Evolutionary conservation across 345 rosid species (phyloP).

Genomic region (Aurinia saxatilis): DNA sequence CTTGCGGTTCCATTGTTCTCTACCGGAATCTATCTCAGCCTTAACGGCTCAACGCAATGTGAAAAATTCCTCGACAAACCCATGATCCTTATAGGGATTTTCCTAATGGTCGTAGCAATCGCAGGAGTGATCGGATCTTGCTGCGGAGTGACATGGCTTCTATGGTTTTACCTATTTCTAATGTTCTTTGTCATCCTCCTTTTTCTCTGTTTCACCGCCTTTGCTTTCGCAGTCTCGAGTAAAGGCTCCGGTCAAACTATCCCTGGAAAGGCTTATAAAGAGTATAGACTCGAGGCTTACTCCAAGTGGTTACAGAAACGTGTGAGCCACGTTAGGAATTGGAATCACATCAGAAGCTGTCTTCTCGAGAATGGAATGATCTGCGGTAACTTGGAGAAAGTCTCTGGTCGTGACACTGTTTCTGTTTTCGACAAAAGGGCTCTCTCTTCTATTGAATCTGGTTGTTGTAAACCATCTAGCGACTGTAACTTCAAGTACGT

Average conservation of each 20-base stretch:
- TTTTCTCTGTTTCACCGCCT: slow-evolving; percentile 63
- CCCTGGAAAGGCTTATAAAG: slow-evolving; percentile 64
- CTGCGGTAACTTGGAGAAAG: slow-evolving; percentile 31
- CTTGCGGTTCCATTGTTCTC: slow-evolving; percentile 67
- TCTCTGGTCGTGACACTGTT: slow-evolving; percentile 9
- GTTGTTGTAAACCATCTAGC: slow-evolving; percentile 86
- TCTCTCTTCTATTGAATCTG: slow-evolving; percentile 61
- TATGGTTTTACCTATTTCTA: slow-evolving; percentile 72
- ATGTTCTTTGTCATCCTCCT: slow-evolving; percentile 68
- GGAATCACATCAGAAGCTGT: slow-evolving; percentile 68
- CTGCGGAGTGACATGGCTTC: slow-evolving; percentile 67
- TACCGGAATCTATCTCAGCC: slow-evolving; percentile 66
- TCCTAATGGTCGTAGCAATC: slow-evolving; percentile 64
- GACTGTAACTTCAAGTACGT: slow-evolving; percentile 57
- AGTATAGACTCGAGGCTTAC: slow-evolving; percentile 66
- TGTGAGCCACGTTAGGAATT: slow-evolving; percentile 40
- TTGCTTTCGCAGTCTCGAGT: slow-evolving; percentile 70
- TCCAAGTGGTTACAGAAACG: slow-evolving; percentile 67
- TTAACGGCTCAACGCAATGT: slow-evolving; percentile 57
- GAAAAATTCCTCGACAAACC: slow-evolving; percentile 74
- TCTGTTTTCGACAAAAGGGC: slow-evolving; percentile 24
- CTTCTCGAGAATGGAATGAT: slow-evolving; percentile 44
- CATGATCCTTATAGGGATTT: slow-evolving; percentile 59
- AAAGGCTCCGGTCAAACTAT: slow-evolving; percentile 70
- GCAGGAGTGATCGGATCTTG: slow-evolving; percentile 87